Evolutionary conservation across 257 asterid species (phyloP).

Genomic region (Eucommia ulmoides): DNA sequence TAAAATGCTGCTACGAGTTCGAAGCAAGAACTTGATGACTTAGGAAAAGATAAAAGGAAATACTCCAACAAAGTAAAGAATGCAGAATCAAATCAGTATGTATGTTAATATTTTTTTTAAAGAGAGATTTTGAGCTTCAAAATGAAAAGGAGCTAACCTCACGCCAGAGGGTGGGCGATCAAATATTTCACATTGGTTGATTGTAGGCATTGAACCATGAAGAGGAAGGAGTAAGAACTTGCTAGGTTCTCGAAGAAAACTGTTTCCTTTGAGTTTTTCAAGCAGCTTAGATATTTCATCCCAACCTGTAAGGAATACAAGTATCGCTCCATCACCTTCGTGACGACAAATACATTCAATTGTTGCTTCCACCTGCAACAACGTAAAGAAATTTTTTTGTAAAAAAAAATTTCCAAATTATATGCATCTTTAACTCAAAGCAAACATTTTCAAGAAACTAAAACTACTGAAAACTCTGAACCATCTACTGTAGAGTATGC

Average conservation of each 20-base stretch:
- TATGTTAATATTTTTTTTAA: too few relatives aligned
- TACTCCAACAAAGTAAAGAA: too few relatives aligned
- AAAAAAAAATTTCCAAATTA: too few relatives aligned
- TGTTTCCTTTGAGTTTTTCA: constrained; percentile 57
- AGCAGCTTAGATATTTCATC: constrained; percentile 88
- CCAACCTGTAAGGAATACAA: constrained; percentile 96
- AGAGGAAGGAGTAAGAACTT: constrained; percentile 74
- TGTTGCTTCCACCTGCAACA: constrained; percentile 80
- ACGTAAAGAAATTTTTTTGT: too few relatives aligned
- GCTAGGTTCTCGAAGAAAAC: constrained; percentile 43
- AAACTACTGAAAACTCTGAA: too few relatives aligned
- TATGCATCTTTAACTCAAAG: too few relatives aligned
- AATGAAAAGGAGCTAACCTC: constrained; percentile 32
- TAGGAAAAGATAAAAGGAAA: too few relatives aligned
- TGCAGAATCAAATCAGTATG: neutral
- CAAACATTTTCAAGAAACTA: too few relatives aligned
- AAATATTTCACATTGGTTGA: constrained; percentile 83
- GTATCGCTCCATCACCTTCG: constrained; percentile 86
- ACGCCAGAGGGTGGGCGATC: constrained; percentile 65
- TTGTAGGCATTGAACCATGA: constrained; percentile 97
- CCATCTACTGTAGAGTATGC: too few relatives aligned
- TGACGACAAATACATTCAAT: constrained; percentile 69
- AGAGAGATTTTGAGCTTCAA: neutral
- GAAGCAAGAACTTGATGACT: too few relatives aligned
- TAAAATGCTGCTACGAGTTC: too few relatives aligned